Evolutionary conservation across 768 basidiomycete species (phyloP).

Genomic region (Kwoniella pini): DNA sequence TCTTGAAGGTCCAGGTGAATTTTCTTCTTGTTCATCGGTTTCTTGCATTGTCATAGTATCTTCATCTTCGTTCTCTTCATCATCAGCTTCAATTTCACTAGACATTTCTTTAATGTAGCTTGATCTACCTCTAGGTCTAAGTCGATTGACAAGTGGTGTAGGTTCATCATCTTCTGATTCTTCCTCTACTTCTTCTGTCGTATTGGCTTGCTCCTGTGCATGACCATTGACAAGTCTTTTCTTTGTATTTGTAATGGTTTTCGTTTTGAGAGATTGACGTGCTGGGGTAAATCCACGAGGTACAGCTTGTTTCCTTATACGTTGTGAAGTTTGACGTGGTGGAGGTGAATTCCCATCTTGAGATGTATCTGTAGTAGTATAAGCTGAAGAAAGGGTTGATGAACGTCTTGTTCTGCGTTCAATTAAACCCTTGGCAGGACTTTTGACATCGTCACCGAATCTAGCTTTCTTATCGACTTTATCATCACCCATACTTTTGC

Average conservation of each 20-base stretch:
- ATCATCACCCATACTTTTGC: slow-evolving; percentile 23
- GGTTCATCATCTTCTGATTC: slow-evolving; percentile 21
- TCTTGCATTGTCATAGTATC: slow-evolving; percentile 6
- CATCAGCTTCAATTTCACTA: slow-evolving; percentile 36
- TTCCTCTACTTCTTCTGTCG: slow-evolving; percentile 4
- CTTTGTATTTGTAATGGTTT: neutral
- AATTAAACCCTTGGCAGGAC: slow-evolving; percentile 32
- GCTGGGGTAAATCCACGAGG: slow-evolving; percentile 17
- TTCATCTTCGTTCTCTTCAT: slow-evolving; percentile 26
- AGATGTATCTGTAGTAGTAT: slow-evolving; percentile 43
- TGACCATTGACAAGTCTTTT: slow-evolving; percentile 5
- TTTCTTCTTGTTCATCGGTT: slow-evolving; percentile 18
- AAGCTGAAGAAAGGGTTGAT: slow-evolving; percentile 39
- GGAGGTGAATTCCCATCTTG: slow-evolving; percentile 14
- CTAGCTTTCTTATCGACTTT: slow-evolving; percentile 37
- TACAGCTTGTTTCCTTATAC: slow-evolving; percentile 19
- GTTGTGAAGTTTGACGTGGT: slow-evolving; percentile 22
- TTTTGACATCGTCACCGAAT: slow-evolving; percentile 44
- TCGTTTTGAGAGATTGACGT: slow-evolving; percentile 3
- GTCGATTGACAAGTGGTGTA: slow-evolving; percentile 22
- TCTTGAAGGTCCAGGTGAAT: slow-evolving; percentile 5
- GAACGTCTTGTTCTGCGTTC: slow-evolving; percentile 23
- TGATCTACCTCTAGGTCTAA: slow-evolving; percentile 12
- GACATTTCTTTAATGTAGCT: slow-evolving; percentile 20
- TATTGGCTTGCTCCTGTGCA: neutral